Percentiles rank a stretch among this genome's conserved stretches.
Conservation (phyloP, 805 yeast species). For the Lachancea sp. region DNA sequence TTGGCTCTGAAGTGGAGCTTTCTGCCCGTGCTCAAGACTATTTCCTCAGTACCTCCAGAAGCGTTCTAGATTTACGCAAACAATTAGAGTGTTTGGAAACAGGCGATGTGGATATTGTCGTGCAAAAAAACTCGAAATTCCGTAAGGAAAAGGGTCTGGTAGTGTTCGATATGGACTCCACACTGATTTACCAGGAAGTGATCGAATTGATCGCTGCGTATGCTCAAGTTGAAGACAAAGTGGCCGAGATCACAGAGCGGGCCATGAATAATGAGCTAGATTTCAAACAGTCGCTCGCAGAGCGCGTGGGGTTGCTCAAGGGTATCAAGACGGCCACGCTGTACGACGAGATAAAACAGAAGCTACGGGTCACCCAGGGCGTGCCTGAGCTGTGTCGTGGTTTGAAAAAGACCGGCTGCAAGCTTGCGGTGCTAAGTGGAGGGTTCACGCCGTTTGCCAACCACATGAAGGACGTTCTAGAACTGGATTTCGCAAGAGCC, state of each 20-base stretch:
- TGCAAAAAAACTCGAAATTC: slow-evolving; percentile 20
- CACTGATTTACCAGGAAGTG: slow-evolving; percentile 91
- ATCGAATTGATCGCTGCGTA: slow-evolving; percentile 92
- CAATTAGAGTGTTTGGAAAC: neutral
- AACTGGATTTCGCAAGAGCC: slow-evolving; percentile 84
- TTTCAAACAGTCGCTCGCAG: slow-evolving; percentile 70
- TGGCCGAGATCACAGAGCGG: slow-evolving; percentile 78
- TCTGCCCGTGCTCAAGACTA: slow-evolving; percentile 17
- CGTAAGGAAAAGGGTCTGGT: slow-evolving; percentile 44
- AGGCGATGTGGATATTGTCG: slow-evolving; percentile 20
- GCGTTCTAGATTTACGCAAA: neutral
- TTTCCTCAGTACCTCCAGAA: slow-evolving; percentile 1
- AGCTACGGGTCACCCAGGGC: slow-evolving; percentile 77
- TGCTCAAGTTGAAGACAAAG: slow-evolving; percentile 84
- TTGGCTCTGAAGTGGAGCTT: slow-evolving; percentile 8
- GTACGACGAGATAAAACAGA: slow-evolving; percentile 71
- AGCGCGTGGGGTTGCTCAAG: slow-evolving; percentile 70
- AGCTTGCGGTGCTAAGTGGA: slow-evolving; percentile 85
- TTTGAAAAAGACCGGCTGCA: slow-evolving; percentile 55
- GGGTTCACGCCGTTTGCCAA: slow-evolving; percentile 89
- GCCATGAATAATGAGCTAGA: slow-evolving; percentile 98
- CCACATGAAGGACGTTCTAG: slow-evolving; percentile 58
- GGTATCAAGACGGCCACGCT: slow-evolving; percentile 70
- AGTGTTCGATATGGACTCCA: slow-evolving; percentile 97
- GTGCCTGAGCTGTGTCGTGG: slow-evolving; percentile 63